Percentiles rank a stretch among this genome's conserved stretches.
Evolutionary conservation across 306 rosid genomes (phyloP).

Genomic region (Malus asiatica): DNA sequence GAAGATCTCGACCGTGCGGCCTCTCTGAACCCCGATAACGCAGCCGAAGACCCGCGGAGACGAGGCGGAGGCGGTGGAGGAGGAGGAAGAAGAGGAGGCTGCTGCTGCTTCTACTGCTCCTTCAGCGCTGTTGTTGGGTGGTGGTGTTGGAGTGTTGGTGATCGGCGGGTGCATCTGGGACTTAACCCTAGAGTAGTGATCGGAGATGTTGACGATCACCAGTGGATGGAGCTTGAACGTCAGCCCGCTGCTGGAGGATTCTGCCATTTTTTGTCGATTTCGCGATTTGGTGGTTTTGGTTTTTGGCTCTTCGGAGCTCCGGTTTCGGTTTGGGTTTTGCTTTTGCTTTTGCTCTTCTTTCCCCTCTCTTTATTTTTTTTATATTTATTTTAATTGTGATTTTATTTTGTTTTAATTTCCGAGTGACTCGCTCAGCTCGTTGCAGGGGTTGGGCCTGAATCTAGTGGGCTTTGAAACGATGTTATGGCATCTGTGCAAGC

Average conservation of each 20-base stretch:
- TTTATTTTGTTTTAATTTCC: not conserved
- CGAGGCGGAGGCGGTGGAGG: not conserved
- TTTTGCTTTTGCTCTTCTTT: not conserved
- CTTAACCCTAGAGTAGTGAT: conserved; percentile 80
- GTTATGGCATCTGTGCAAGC: not conserved
- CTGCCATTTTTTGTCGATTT: conserved; percentile 44
- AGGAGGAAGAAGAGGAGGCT: conserved; percentile 13
- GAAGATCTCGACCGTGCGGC: conserved; percentile 97
- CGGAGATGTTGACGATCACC: conserved; percentile 91
- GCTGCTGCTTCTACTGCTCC: conserved; percentile 22
- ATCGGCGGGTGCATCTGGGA: conserved; percentile 66
- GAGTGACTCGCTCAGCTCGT: not conserved
- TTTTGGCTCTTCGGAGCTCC: not conserved
- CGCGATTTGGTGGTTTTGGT: not conserved
- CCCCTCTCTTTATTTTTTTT: not conserved
- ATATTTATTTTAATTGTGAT: not conserved
- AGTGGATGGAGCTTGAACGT: conserved; percentile 94
- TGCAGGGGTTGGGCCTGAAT: not conserved
- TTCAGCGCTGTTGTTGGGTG: conserved; percentile 30
- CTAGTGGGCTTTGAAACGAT: not conserved
- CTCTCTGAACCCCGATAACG: conserved; percentile 94
- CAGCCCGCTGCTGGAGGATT: conserved; percentile 91
- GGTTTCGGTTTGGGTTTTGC: not conserved
- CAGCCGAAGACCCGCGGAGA: conserved; percentile 70
- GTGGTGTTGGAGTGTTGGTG: conserved; percentile 5